phyloP scores from a whole-genome alignment of 371 early-diverging fungal species.

The Scutellospora calospora region DNA sequence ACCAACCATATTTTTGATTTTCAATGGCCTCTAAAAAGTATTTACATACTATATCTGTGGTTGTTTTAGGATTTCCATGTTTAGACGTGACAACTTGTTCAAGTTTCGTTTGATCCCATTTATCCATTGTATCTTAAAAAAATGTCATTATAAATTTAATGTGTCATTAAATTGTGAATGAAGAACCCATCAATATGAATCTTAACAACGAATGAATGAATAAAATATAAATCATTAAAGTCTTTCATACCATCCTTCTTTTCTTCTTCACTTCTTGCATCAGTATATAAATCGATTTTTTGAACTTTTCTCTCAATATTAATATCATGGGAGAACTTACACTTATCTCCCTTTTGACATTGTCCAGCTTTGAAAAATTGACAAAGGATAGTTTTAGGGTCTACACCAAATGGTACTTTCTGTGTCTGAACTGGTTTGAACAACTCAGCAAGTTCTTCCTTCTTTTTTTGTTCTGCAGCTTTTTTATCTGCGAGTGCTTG shows the following conservation, averaged over 20 bases:
- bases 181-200: neutral
- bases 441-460: constrained; percentile 85
- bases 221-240: constrained; percentile 25
- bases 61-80: constrained; percentile 83
- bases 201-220: constrained; percentile 24
- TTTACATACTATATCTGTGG: constrained; percentile 99
- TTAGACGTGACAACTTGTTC: constrained; percentile 90
- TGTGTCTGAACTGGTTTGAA: constrained; percentile 90
- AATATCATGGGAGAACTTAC: constrained; percentile 99
- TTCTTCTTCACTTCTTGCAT: constrained; percentile 71
- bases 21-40: constrained; percentile 99
- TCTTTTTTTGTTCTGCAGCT: constrained; percentile 74
- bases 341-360: constrained; percentile 94
- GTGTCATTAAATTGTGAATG: no score
- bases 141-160: neutral
- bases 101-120: constrained; percentile 92
- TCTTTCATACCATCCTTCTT: constrained; percentile 55
- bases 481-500: constrained; percentile 60
- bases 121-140: constrained; percentile 90
- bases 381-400: constrained; percentile 99
- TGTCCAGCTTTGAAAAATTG: constrained; percentile 91
- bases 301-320: constrained; percentile 88
- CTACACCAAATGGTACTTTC: constrained; percentile 98
- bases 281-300: constrained; percentile 95
- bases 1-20: constrained; percentile 96